A percentile compares a stretch with the other conserved stretches of the same genome.
These are phyloP conservation scores for Kwoniella shivajii DNA, from an alignment of 1,284 basidiomycete genomes.

Conservation along the genomic window DNA sequence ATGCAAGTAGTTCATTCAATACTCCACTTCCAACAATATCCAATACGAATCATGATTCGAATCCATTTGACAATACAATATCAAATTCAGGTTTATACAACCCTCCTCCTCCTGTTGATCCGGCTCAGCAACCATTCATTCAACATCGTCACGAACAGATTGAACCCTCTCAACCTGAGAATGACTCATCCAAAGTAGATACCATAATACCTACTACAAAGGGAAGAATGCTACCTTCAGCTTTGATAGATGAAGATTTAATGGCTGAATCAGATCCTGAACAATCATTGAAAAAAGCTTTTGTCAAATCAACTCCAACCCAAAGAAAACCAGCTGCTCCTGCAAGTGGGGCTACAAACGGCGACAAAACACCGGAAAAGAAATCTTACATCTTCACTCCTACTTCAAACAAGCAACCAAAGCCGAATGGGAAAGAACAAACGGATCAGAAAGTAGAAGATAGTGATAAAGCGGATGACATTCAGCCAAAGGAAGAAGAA, in stretches of 20 bases:
- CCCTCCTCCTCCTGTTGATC: too few species aligned
- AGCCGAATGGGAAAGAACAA: constrained; percentile 11
- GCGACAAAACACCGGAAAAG: constrained; percentile 10
- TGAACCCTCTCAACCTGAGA: not conserved
- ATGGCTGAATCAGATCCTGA: constrained; percentile 47
- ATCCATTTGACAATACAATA: constrained; percentile 8
- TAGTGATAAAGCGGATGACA: not conserved
- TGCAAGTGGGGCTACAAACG: not conserved
- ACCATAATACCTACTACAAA: not conserved
- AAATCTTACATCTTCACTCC: constrained; percentile 40
- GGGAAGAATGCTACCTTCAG: constrained; percentile 21
- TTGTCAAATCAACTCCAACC: constrained; percentile 33
- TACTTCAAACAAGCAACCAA: constrained; percentile 16
- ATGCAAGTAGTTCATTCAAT: constrained; percentile 18
- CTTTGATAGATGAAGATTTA: constrained; percentile 48
- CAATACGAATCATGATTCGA: not conserved
- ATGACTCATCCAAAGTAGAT: not conserved
- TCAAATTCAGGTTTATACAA: not conserved
- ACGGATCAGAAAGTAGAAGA: constrained; percentile 14
- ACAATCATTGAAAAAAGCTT: constrained; percentile 47
- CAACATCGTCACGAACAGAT: not conserved
- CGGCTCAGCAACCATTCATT: constrained; percentile 6
- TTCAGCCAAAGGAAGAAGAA: constrained; percentile 5
- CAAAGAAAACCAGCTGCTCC: constrained; percentile 3
- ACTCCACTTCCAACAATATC: constrained; percentile 5